Percentiles rank a stretch among this genome's conserved stretches.
Conservation (phyloP, 768 basidiomycete species). For the Lactarius hengduanensis region DNA sequence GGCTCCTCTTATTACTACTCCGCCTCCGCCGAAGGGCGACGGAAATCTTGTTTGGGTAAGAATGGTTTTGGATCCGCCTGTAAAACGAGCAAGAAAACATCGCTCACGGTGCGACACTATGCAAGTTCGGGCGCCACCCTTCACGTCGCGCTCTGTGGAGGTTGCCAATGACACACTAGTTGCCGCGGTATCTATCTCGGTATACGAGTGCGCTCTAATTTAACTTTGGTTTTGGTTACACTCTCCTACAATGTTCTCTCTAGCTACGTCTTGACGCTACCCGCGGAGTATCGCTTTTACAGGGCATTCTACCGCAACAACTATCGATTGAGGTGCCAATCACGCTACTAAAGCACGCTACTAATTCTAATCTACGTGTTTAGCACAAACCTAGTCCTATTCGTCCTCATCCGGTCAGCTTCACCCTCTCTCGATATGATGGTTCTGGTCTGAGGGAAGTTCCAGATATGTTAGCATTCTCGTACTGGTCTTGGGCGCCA, state of each 20-base stretch:
- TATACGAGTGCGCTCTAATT: conserved; percentile 15
- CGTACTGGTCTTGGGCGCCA: conserved; percentile 50
- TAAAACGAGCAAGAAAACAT: not conserved
- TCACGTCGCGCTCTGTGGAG: not conserved
- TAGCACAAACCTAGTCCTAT: conserved; percentile 12
- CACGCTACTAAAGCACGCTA: not conserved
- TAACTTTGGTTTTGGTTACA: not conserved
- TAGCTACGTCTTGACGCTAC: conserved; percentile 21
- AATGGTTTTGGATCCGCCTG: not conserved
- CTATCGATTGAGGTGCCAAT: not conserved
- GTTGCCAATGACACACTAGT: conserved; percentile 12
- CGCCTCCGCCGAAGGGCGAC: not conserved
- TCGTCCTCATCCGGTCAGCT: conserved; percentile 19
- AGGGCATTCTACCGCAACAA: conserved; percentile 2
- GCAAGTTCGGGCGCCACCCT: not conserved
- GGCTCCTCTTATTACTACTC: not conserved
- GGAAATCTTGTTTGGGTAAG: not conserved
- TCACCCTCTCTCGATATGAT: not conserved
- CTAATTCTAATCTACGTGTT: not conserved
- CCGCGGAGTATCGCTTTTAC: conserved; percentile 24
- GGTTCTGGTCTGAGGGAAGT: not conserved
- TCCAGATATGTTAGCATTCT: conserved; percentile 46
- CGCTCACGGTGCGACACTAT: not conserved
- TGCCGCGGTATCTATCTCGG: conserved; percentile 13
- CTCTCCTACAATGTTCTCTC: not conserved